Evolutionary conservation across 441 rosid genomes (phyloP).

Genomic region (Erodium moschatum): DNA sequence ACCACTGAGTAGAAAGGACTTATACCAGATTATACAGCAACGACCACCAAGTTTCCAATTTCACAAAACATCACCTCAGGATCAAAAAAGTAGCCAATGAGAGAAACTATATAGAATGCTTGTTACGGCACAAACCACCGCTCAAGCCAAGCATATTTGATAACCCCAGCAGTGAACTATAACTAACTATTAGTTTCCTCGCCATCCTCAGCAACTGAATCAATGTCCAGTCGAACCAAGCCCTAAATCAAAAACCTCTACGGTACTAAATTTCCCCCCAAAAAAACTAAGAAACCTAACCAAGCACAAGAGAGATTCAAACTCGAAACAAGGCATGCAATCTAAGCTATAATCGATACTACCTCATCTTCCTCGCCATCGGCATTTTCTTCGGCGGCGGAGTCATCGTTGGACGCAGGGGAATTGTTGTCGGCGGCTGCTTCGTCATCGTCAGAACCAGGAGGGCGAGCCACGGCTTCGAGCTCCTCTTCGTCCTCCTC

Average conservation of each 20-base stretch:
- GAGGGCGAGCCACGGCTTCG: slow-evolving; percentile 90
- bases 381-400: slow-evolving; percentile 24
- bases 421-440: slow-evolving; percentile 27
- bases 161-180: no score
- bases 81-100: neutral
- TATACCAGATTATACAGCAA: neutral
- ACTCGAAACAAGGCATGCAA: neutral
- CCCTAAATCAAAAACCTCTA: neutral
- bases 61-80: neutral
- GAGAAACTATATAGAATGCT: neutral
- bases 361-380: slow-evolving; percentile 49
- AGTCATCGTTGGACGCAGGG: slow-evolving; percentile 30
- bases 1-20: no score
- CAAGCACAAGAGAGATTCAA: neutral
- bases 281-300: neutral
- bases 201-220: neutral
- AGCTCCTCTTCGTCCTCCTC: slow-evolving; percentile 83
- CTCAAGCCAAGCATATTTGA: no score
- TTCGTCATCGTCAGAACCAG: slow-evolving; percentile 43
- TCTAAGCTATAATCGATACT: neutral
- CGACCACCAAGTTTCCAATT: neutral
- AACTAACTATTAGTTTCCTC: no score
- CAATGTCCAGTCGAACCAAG: neutral
- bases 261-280: neutral
- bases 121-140: neutral